Base-by-base conservation (phyloP, 495 filamentous ascomycete genomes). In the Annulohypoxylon moriforme region DNA sequence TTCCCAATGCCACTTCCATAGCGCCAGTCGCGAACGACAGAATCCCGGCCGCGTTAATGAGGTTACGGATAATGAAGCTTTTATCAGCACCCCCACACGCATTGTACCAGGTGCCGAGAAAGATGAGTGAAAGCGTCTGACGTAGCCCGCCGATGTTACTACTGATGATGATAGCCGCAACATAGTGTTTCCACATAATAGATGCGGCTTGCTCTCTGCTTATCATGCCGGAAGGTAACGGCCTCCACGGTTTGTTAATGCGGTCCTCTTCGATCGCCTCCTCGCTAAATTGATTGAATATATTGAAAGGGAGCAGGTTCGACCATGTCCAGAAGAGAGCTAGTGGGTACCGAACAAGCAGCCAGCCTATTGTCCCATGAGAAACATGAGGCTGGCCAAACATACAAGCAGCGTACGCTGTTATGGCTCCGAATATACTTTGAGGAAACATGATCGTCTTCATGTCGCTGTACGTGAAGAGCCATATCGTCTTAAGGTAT, bases 191-290 rank as follows among this genome's bases (percentile, higher is more conserved):
- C 13, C 8, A 20, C 55, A 58, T 58, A 3, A 58, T 38, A 10
- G 33, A 24, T 8, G 33, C 20, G 1, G 55, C 55, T 2, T 25
- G 18, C 22, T 58, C 55, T 40, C 55, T 58, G 6, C 36, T 27
- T 10, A 58, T 16, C 20, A 58, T 40, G 7, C 78, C 71, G 0
- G 74, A 74, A 0, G 86, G 87, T 1, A 90, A 74, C 0, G 85
- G 81, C 1, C 88, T 79, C 85, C 86, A 89, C 3, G 84, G 84
- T 71, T 89, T 90, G 77, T 90, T 90, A 69, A 86, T 66, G 0
- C 38, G 22, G 64, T 89, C 86, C 69, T 89, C 87, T 0, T 71
- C 55, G 29, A 86, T 71, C 7, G 85, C 83, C 5, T 74, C 60
- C 0, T 81, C 79, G 14, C 68, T 74, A 6, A 82, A 76, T 68